Evolutionary conservation across 805 yeast species (phyloP).

Genomic region (Priceomyces carsonii): DNA sequence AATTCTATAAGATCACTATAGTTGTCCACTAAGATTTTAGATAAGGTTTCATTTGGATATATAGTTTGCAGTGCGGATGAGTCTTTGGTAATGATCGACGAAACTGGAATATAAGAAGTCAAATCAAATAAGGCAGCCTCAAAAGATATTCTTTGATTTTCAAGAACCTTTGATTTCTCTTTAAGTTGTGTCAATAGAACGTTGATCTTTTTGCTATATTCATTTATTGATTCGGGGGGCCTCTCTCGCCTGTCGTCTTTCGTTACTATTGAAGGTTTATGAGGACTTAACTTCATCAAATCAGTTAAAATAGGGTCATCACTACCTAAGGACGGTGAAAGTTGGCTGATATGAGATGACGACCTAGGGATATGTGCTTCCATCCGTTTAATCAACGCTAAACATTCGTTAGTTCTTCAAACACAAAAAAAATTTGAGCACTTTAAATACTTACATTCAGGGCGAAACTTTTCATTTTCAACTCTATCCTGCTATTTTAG

Average conservation of each 20-base stretch:
- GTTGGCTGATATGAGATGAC: conserved; percentile 10
- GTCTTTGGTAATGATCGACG: conserved; percentile 7
- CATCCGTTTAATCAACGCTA: conserved; percentile 16
- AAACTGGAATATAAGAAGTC: conserved; percentile 26
- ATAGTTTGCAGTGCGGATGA: conserved; percentile 6
- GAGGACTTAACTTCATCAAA: conserved; percentile 32
- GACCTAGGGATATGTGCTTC: conserved; percentile 17
- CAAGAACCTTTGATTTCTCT: conserved; percentile 29
- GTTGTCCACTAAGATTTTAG: conserved; percentile 40
- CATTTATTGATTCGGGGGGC: conserved; percentile 21
- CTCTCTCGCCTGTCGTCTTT: conserved; percentile 1
- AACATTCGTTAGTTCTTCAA: not conserved
- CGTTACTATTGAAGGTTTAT: conserved; percentile 12
- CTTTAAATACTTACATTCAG: conserved; percentile 5
- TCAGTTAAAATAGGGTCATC: conserved; percentile 35
- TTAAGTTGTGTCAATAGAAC: conserved; percentile 29
- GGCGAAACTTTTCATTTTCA: conserved; percentile 6
- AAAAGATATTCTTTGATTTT: conserved; percentile 26
- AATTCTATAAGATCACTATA: conserved; percentile 29
- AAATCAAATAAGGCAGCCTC: conserved; percentile 27
- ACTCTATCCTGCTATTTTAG: conserved; percentile 1
- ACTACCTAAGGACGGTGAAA: not conserved
- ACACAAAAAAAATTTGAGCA: conserved; percentile 1
- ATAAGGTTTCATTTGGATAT: conserved; percentile 38
- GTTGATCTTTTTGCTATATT: conserved; percentile 31